phyloP scores from a whole-genome alignment of 73 alveolate genomes.

The Blepharisma stoltei region DNA sequence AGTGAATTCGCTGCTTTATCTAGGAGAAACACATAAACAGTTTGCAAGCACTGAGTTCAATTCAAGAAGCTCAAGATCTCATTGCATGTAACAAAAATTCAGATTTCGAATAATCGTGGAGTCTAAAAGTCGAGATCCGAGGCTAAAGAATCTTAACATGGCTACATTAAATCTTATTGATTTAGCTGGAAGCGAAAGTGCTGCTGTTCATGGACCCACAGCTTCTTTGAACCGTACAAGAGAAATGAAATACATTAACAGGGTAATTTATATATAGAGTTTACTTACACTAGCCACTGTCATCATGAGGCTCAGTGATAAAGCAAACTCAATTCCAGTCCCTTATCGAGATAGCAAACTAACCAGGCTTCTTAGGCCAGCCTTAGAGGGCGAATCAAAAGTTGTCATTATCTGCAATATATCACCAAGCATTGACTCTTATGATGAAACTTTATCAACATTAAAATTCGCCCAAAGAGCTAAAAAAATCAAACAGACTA shows the following conservation, averaged over 20 bases:
- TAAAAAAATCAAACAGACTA: constrained; percentile 40
- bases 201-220: constrained; percentile 64
- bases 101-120: constrained; percentile 14
- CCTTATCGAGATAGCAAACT: constrained; percentile 94
- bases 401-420: constrained; percentile 92
- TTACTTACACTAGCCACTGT: constrained; percentile 64
- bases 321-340: constrained; percentile 65
- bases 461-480: constrained; percentile 96
- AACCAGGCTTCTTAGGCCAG: constrained; percentile 91
- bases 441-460: constrained; percentile 91
- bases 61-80: constrained; percentile 22
- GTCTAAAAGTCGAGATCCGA: neutral
- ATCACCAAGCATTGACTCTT: constrained; percentile 85
- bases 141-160: neutral
- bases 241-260: constrained; percentile 93
- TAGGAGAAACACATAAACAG: constrained; percentile 22
- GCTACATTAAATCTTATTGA: constrained; percentile 8
- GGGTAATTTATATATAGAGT: constrained; percentile 80
- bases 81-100: constrained; percentile 1
- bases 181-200: constrained; percentile 8
- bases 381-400: constrained; percentile 95
- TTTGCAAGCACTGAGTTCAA: constrained; percentile 21
- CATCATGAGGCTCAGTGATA: constrained; percentile 76
- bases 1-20: neutral
- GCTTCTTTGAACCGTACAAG: constrained; percentile 78